Conservation (phyloP, 352 stramenopile species). For the Nothophytophthora sp. region DNA sequence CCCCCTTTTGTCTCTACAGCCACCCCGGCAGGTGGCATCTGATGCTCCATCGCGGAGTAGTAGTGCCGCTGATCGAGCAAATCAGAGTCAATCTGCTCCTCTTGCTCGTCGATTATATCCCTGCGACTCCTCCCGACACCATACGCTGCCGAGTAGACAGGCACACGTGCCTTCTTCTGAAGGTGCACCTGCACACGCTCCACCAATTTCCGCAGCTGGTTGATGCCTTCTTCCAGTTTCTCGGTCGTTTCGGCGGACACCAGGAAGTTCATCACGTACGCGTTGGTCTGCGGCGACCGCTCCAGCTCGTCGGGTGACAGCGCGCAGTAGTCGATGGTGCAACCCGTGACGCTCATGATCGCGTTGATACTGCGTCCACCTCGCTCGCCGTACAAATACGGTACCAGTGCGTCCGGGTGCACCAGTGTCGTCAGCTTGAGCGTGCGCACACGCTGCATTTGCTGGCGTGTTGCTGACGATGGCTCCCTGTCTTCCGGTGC, state of each 20-base stretch:
- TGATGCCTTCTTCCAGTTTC: conserved; percentile 49
- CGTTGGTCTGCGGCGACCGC: conserved; percentile 20
- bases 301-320: conserved; percentile 47
- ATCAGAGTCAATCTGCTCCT: background rate
- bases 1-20: background rate
- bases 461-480: background rate
- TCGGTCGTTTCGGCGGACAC: conserved; percentile 42
- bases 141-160: background rate
- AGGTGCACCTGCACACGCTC: conserved; percentile 52
- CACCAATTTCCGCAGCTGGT: conserved; percentile 42
- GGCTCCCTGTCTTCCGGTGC: background rate
- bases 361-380: conserved; percentile 46
- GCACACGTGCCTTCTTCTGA: conserved; percentile 39
- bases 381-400: conserved; percentile 61
- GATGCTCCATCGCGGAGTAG: conserved; percentile 2
- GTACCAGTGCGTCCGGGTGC: conserved; percentile 53
- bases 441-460: conserved; percentile 48
- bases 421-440: conserved; percentile 55
- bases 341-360: conserved; percentile 50
- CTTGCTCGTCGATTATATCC: background rate
- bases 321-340: conserved; percentile 69
- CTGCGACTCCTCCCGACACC: background rate
- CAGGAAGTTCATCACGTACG: conserved; percentile 64
- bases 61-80: background rate
- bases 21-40: conserved; percentile 3